A percentile compares a stretch with the other conserved stretches of the same genome.
These are phyloP conservation scores for Pilasporangium apinafurcum DNA, from an alignment of 352 stramenopile genomes.

Conservation along the genomic window DNA sequence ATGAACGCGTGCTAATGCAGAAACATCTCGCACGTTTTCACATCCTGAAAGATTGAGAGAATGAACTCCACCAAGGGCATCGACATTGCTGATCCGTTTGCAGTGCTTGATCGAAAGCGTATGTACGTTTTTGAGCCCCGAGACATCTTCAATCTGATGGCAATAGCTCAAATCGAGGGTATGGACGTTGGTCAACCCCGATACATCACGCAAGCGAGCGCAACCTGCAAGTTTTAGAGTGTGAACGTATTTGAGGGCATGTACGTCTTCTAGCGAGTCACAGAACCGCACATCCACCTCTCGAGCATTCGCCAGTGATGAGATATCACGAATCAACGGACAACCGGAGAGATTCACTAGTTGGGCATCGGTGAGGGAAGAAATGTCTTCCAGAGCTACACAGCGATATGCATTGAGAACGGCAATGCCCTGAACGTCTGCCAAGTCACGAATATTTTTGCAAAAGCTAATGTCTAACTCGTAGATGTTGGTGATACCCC, in stretches of 20 bases:
- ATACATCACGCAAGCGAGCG: slow-evolving; percentile 38
- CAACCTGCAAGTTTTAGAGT: slow-evolving; percentile 59
- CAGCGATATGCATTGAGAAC: slow-evolving; percentile 50
- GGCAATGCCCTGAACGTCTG: slow-evolving; percentile 16
- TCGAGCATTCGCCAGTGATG: slow-evolving; percentile 17
- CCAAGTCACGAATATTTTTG: slow-evolving; percentile 31
- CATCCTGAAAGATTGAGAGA: slow-evolving; percentile 60
- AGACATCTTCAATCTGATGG: slow-evolving; percentile 40
- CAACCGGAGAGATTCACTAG: slow-evolving; percentile 58
- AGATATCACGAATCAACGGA: slow-evolving; percentile 34
- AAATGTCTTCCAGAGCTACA: slow-evolving; percentile 35
- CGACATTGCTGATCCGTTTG: slow-evolving; percentile 36
- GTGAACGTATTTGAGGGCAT: slow-evolving; percentile 17
- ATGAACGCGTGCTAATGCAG: slow-evolving; percentile 30
- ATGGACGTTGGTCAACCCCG: slow-evolving; percentile 27
- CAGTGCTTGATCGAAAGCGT: slow-evolving; percentile 61
- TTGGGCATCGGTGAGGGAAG: slow-evolving; percentile 13
- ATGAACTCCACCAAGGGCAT: slow-evolving; percentile 29
- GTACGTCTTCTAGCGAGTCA: slow-evolving; percentile 49
- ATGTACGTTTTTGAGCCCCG: slow-evolving; percentile 32
- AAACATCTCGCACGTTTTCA: slow-evolving; percentile 36
- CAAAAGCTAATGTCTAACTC: slow-evolving; percentile 73
- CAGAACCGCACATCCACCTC: slow-evolving; percentile 68
- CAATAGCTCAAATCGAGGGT: slow-evolving; percentile 67
- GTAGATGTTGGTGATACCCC: slow-evolving; percentile 28